Evolutionary conservation across 108 stramenopile genomes (phyloP), one percentile per base, ranked within the genome.

Genomic region (Skeletonema potamos): DNA sequence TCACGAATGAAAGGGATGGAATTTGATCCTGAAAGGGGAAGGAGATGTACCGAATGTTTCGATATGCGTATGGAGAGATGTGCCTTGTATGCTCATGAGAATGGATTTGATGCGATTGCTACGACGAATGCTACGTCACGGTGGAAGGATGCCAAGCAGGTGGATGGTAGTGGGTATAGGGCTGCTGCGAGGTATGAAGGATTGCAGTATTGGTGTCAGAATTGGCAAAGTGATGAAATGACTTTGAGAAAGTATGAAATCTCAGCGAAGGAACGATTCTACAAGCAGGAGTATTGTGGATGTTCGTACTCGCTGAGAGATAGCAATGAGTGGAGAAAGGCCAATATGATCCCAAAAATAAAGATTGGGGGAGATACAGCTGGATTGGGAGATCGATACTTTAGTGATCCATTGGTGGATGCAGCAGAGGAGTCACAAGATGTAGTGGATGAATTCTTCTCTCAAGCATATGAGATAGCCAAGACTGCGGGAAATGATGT

Each of bases 221-320:
- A 84, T 58, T 87, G 86, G 86, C 76, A 85, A 57, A 63, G 57
- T 13, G 86, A 87, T 58, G 77, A 68, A 26, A 83, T 87, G 84
- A 87, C 86, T 11, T 29, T 82, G 22, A 41, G 84, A 29, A 87
- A 87, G 61, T 87, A 87, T 69, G 77, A 85, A 54, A 83, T 87
- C 9, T 74, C 71, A 2, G 84, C 86, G 11, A 46, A 62, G 34
- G 69, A 85, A 27, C 12, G 64, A 24, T 85, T 85, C 67, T 88
- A 88, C 72, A 88, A 88, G 71, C 87, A 88, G 71, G 84, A 88
- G 68, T 88, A 88, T 60, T 88, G 87, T 64, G 87, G 87, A 7
- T 88, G 87, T 57, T 72, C 80, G 11, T 85, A 82, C 44, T 83
- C 82, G 0, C 62, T 85, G 18, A 33, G 87, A 13, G 87, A 88